Evolutionary conservation across 176 grass and related monocot genomes (phyloP), one percentile per base, ranked within the genome.

Genomic region (Hordeum vulgare): DNA sequence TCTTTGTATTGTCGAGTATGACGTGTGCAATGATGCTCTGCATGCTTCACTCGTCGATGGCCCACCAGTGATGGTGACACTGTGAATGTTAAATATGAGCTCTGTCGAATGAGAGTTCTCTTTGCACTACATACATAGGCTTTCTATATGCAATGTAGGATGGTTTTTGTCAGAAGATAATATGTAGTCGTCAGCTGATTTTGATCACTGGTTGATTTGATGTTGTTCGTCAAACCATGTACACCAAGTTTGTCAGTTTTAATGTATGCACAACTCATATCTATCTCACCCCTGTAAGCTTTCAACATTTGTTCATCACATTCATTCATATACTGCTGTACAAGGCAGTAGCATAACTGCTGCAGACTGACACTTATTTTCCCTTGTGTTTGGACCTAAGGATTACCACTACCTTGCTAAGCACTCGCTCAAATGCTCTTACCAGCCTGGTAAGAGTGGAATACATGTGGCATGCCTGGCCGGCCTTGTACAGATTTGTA

Each of bases 401-500:
- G 68, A 58, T 5, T 28, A 85, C 49, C 18, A 18, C 40, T 44
- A 44, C 18, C 5, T 69, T 80, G 61, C 69, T 40, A 74, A 86
- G 27, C 23, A 71, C 70, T 78, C 28, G 76, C 61, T 85, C 18
- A 49, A 82, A 88, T 57, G 80, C 58, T 88, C 45, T 85, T 51
- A 56, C 83, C 84, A 56, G 18, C 54, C 41, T 27, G 51, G 77
- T 66, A 84, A 40, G 57, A 71, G 42, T 59, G 83, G 77, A 83
- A 82, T 80, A 92, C 72, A 90, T 15, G 58, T 57, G 72, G 77
- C 81, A 83, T 28, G 51, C 81, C 88, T 90, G 90, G 87, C 87
- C 87, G 90, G 87, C 87, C 87, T 85, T 76, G 92, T 67, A 89
- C 87, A 85, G 31, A 75, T 65, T 85, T 87, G 80, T 81, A 94